These are phyloP conservation scores for Stagonosporopsis rhizophila DNA, from an alignment of 2,329 filamentous ascomycete genomes.

Conservation along the genomic window DNA sequence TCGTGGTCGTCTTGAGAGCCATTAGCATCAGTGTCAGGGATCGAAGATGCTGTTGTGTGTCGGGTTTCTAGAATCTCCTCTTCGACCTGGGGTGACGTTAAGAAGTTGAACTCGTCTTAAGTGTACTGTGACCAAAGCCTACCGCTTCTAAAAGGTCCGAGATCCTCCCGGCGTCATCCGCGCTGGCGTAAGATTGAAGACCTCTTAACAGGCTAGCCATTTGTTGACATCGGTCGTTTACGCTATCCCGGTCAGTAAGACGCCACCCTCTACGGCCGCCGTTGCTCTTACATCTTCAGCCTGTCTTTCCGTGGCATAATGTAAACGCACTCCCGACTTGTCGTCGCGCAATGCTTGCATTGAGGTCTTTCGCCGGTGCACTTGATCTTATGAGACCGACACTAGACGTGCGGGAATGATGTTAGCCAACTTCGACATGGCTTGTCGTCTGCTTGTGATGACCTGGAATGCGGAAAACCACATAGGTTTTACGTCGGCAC, in stretches of 20 bases:
- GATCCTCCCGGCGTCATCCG: constrained; percentile 34
- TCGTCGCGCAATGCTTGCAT: constrained; percentile 48
- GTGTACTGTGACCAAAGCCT: too few species aligned
- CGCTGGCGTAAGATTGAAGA: constrained; percentile 25
- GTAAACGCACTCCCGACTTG: constrained; percentile 48
- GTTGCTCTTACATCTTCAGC: constrained; percentile 42
- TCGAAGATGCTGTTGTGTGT: constrained; percentile 23
- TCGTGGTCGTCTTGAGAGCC: constrained; percentile 22
- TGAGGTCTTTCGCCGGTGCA: constrained; percentile 48
- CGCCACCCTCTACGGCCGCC: too few species aligned
- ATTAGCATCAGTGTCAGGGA: constrained; percentile 28
- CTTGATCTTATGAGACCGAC: constrained; percentile 51
- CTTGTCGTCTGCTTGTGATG: background rate
- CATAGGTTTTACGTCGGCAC: background rate
- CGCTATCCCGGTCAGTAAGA: constrained; percentile 30
- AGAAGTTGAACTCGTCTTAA: background rate
- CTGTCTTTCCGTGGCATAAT: constrained; percentile 49
- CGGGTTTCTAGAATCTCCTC: constrained; percentile 33
- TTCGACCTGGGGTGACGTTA: constrained; percentile 33
- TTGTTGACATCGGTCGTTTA: constrained; percentile 39
- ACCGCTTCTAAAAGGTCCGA: constrained; percentile 34
- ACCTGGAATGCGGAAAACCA: background rate
- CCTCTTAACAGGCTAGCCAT: constrained; percentile 35
- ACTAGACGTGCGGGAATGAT: constrained; percentile 27
- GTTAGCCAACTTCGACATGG: background rate